Evolutionary conservation across 192 early-diverging fungal genomes (phyloP), one percentile per base, ranked within the genome.

Genomic region (Backusella westeae): DNA sequence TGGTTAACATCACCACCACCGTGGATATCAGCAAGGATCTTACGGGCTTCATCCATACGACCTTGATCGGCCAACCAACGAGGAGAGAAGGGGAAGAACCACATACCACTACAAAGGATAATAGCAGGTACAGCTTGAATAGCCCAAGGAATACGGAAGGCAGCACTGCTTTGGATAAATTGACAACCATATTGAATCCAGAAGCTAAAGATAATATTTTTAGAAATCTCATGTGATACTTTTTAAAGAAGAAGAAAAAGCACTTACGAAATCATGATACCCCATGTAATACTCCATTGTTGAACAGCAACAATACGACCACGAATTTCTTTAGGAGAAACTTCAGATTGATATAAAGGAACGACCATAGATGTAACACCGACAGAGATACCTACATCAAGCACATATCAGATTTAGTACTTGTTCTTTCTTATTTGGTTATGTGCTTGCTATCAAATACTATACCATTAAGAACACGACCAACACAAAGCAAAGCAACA

Each of bases 271-370:
- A 90, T 81, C 39, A 89, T 80, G 21, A 91, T 91, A 77, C 95
- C 97, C 89, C 94, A 93, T 52, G 97, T 98, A 82, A 98, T 97
- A 76, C 94, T 92, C 87, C 94, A 93, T 81, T 98, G 97, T 77
- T 97, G 93, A 65, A 97, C 84, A 32, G 93, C 90, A 29, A 95
- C 91, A 29, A 97, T 88, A 38, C 93, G 91, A 39, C 96, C 96
- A 80, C 96, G 94, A 81, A 96, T 94, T 32, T 89, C 82, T 66
- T 93, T 84, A 23, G 94, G 94, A 26, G 95, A 90, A 26, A 95
- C 91, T 71, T 97, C 96, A 23, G 94, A 91, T 79, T 93, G 91
- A 75, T 87, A 90, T 26, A 93, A 75, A 29, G 92, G 89, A 6
- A 95, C 92, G 32, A 88, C 85, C 87, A 91, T 91, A 32, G 91